Evolutionary conservation across 352 stramenopile species (phyloP).

Genomic region (Pythium phragmiticola): DNA sequence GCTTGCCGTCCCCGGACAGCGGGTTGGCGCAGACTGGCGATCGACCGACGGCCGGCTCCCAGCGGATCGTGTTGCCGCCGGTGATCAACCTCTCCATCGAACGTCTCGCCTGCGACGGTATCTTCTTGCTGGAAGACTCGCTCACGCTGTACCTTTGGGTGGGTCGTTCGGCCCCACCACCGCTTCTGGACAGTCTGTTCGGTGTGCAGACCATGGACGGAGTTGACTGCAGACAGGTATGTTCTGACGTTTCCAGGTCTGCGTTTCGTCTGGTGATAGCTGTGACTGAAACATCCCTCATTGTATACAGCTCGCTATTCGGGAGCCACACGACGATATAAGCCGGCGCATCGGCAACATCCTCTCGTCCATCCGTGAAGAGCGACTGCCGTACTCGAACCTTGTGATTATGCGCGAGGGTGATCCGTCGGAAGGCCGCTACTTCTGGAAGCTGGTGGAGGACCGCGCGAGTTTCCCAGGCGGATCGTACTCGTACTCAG

Average conservation of each 20-base stretch:
- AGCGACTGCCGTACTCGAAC: slow-evolving; percentile 79
- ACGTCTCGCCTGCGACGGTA: slow-evolving; percentile 90
- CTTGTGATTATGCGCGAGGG: slow-evolving; percentile 94
- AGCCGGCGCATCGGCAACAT: slow-evolving; percentile 87
- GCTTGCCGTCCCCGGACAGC: slow-evolving; percentile 68
- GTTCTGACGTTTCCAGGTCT: neutral
- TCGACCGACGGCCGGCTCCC: slow-evolving; percentile 55
- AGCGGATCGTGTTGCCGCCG: slow-evolving; percentile 84
- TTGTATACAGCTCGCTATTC: slow-evolving; percentile 59
- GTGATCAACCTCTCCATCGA: slow-evolving; percentile 96
- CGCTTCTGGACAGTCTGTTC: slow-evolving; percentile 93
- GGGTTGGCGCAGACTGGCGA: slow-evolving; percentile 30
- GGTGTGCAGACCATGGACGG: slow-evolving; percentile 93
- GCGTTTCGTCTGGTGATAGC: neutral
- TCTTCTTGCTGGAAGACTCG: slow-evolving; percentile 97
- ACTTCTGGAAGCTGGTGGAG: slow-evolving; percentile 98
- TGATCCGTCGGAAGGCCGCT: slow-evolving; percentile 91
- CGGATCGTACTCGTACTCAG: slow-evolving; percentile 96
- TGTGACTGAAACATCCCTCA: slow-evolving; percentile 30
- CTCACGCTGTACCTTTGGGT: slow-evolving; percentile 97
- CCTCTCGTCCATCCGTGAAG: slow-evolving; percentile 86
- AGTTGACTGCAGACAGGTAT: slow-evolving; percentile 88
- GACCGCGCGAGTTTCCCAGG: slow-evolving; percentile 97
- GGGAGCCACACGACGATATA: slow-evolving; percentile 83
- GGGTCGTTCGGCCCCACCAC: slow-evolving; percentile 83